Evolutionary conservation across 1,284 basidiomycete genomes (phyloP), one percentile per base, ranked within the genome.

Genomic region (Pseudozyma tsukubaensis): DNA sequence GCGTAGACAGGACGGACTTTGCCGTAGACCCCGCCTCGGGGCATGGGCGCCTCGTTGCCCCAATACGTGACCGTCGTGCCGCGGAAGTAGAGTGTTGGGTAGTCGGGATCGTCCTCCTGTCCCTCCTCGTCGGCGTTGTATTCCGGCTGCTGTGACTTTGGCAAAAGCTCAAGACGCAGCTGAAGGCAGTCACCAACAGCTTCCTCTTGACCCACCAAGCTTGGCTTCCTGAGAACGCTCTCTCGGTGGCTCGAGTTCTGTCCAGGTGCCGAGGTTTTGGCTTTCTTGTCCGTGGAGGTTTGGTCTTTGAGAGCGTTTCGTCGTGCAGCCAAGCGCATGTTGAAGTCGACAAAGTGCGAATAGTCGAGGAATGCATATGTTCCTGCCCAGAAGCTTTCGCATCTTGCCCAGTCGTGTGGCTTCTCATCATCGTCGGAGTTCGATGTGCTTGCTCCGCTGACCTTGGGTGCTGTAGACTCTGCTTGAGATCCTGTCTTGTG

Each of bases 131-230:
- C 59, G 2, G 11, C 34, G 18, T 57, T 51, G 50, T 63, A 61
- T 19, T 40, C 54, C 19, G 60, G 66, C 45, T 71, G 71, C 43
- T 70, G 59, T 36, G 57, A 54, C 29, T 70, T 68, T 18, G 77
- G 74, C 24, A 78, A 42, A 13, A 78, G 57, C 47, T 75, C 71
- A 32, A 78, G 54, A 4, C 72, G 66, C 9, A 78, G 59, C 50
- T 77, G 70, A n/a, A 78, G 49, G 32, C 67, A 75, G 51, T 78
- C 77, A 13, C 77, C 77, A 1, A 77, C 67, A 2, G 76, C 76
- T 59, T 77, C 76, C 42, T 70, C 70, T 34, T 68, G 60, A 14
- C 64, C 70, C 4, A 67, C 43, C 10, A 72, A 45, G 36, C 52
- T 72, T 4, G 64, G 70, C 18, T 56, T 59, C 5, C 42, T 16